Evolutionary conservation across 768 basidiomycete species (phyloP).

Genomic region (Candolleomyces eurysporus): DNA sequence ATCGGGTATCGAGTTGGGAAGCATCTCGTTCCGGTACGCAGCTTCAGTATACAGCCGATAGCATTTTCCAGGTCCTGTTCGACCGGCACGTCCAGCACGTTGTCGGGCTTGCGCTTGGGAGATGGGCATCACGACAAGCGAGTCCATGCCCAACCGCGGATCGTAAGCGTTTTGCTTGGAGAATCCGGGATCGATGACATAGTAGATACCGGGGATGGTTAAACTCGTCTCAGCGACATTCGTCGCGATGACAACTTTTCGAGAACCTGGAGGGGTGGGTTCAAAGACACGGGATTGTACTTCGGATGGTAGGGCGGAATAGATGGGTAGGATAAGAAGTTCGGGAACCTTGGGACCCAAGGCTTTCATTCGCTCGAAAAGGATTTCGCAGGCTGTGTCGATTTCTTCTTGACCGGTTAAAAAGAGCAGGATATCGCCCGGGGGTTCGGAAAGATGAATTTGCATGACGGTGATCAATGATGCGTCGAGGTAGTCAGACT

Average conservation of each 20-base stretch:
- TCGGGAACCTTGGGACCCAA: constrained; percentile 98
- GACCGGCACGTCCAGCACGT: constrained; percentile 92
- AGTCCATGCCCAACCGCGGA: constrained; percentile 97
- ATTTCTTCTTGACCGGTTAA: constrained; percentile 99
- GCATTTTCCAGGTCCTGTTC: constrained; percentile 97
- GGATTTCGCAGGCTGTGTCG: constrained; percentile 94
- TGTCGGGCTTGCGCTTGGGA: constrained; percentile 98
- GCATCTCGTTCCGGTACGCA: constrained; percentile 98
- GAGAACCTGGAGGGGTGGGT: constrained; percentile 95
- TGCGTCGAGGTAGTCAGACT: constrained; percentile 95
- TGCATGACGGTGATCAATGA: constrained; percentile 99
- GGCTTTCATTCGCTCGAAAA: constrained; percentile 98
- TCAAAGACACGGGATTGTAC: constrained; percentile 98
- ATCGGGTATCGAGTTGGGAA: constrained; percentile 95
- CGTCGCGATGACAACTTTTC: constrained; percentile 99
- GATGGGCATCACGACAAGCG: constrained; percentile 96
- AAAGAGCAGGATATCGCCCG: constrained; percentile 95
- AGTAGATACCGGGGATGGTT: constrained; percentile 98
- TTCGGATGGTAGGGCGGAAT: constrained; percentile 96
- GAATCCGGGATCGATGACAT: constrained; percentile 98
- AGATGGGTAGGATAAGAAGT: constrained; percentile 94
- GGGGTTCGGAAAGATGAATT: constrained; percentile 97
- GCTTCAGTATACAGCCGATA: constrained; percentile 98
- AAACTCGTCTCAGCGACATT: constrained; percentile 98
- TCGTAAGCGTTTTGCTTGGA: constrained; percentile 99